Evolutionary conservation across 345 rosid genomes (phyloP).

Genomic region (Erucastrum elatum): DNA sequence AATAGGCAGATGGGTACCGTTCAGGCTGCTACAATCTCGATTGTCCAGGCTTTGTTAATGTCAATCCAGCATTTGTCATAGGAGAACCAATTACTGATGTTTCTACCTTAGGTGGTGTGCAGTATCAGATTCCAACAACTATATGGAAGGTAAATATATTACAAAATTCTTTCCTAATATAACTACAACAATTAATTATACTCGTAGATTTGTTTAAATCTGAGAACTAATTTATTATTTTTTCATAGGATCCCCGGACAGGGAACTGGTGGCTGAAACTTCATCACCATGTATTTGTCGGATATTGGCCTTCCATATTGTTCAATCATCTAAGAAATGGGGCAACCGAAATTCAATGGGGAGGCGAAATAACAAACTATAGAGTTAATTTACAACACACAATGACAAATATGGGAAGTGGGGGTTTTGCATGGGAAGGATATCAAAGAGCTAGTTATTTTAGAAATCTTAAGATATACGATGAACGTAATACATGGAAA

Average conservation of each 20-base stretch:
- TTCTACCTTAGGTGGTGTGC: background rate
- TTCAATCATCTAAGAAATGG: background rate
- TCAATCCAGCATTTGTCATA: background rate
- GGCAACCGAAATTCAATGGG: background rate
- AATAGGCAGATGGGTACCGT: background rate
- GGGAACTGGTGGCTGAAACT: background rate
- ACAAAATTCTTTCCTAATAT: background rate
- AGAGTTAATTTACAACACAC: background rate
- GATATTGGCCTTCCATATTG: background rate
- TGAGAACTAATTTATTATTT: background rate
- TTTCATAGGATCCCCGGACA: background rate
- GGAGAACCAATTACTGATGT: background rate
- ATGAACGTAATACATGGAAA: background rate
- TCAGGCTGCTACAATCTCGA: background rate
- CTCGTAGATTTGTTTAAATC: background rate
- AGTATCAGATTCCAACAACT: background rate
- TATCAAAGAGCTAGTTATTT: background rate
- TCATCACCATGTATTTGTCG: background rate
- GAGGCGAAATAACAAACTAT: background rate
- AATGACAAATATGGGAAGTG: background rate
- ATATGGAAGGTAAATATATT: background rate
- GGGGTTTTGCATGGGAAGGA: background rate
- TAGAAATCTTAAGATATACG: background rate
- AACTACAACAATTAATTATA: background rate
- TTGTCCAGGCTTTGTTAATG: background rate